phyloP scores from a whole-genome alignment of 257 asterid genomes.

The Solanum medicagineum region DNA sequence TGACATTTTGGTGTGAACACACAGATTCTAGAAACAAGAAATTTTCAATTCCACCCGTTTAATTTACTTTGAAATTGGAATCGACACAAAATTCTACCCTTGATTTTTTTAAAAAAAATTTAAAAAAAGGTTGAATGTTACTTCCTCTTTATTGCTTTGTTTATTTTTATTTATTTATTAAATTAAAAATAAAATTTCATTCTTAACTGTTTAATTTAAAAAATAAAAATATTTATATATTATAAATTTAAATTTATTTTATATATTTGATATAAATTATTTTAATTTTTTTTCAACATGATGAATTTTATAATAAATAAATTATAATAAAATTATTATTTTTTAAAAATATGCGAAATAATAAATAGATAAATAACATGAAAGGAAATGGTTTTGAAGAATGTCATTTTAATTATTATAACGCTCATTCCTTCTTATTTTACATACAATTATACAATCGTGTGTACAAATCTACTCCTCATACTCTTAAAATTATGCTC shows the following conservation, averaged over 20 bases:
- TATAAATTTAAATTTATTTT: not conserved
- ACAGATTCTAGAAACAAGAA: not conserved
- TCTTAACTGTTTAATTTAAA: too few relatives aligned
- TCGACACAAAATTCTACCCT: not conserved
- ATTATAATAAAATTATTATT: not conserved
- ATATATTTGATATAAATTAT: not conserved
- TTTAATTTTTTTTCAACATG: not conserved
- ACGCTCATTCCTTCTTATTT: too few relatives aligned
- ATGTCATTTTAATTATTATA: not conserved
- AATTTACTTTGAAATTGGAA: not conserved
- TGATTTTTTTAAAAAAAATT: too few relatives aligned
- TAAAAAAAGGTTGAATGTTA: not conserved
- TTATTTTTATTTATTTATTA: too few relatives aligned
- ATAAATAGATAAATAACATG: not conserved
- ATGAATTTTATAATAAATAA: not conserved
- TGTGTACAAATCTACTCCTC: not conserved
- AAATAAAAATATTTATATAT: not conserved
- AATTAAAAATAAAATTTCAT: too few relatives aligned
- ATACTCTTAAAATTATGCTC: not conserved
- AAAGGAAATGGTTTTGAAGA: not conserved
- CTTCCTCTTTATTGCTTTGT: not conserved
- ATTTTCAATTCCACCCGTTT: not conserved
- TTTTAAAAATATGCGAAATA: not conserved
- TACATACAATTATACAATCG: not conserved
- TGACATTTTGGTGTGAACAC: not conserved